A percentile compares a stretch with the other conserved stretches of the same genome.
phyloP scores from a whole-genome alignment of 1,284 basidiomycete genomes.

The Tilletia indica region DNA sequence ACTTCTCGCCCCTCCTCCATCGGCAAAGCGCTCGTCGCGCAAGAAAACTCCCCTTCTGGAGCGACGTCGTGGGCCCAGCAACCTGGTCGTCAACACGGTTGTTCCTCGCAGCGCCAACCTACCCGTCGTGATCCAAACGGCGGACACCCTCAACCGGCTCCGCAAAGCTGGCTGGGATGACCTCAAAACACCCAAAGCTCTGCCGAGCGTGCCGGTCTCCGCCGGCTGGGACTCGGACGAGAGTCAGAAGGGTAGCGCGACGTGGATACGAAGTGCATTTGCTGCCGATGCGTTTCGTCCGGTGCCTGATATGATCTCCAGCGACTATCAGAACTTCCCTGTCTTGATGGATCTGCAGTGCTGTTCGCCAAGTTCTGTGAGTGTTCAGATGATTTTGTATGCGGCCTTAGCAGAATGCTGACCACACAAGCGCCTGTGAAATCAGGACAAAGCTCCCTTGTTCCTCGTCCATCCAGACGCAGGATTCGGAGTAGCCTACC shows the following conservation, averaged over 20 bases:
- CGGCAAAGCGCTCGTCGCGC: not conserved
- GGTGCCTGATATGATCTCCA: not conserved
- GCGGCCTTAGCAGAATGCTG: not conserved
- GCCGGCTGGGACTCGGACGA: not conserved
- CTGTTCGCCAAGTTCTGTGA: not conserved
- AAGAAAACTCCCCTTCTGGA: not conserved
- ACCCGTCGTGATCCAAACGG: not conserved
- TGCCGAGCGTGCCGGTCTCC: not conserved
- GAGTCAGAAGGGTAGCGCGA: no score
- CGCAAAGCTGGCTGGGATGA: not conserved
- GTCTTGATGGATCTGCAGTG: constrained; percentile 15
- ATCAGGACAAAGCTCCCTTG: not conserved
- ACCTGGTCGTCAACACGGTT: not conserved
- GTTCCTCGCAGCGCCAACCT: not conserved
- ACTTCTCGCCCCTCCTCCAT: not conserved
- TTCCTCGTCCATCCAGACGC: constrained; percentile 13
- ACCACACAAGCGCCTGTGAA: no score
- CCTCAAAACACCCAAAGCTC: not conserved
- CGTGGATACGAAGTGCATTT: not conserved
- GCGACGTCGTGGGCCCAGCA: not conserved
- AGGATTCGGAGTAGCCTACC: constrained; percentile 4
- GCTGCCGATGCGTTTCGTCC: not conserved
- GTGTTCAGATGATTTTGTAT: not conserved
- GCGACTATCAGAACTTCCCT: not conserved
- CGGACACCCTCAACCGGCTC: not conserved